Evolutionary conservation across 148 eudicot species (phyloP).

Genomic region (Polygonum aviculare): DNA sequence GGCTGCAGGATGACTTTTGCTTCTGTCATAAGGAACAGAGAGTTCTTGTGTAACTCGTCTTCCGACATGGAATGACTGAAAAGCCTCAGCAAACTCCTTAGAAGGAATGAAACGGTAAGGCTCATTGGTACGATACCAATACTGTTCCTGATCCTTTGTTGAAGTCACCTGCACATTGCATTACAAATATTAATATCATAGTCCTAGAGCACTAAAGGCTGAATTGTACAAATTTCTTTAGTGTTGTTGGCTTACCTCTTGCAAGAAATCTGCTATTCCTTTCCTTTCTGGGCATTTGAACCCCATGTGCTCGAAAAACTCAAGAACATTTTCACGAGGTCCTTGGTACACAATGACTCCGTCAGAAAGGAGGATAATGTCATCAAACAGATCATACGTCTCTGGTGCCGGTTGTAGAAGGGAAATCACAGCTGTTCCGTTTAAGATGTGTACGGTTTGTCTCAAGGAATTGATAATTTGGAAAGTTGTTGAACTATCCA

Average conservation of each 20-base stretch:
- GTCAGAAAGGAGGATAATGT: slow-evolving; percentile 69
- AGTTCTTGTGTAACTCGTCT: slow-evolving; percentile 33
- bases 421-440: slow-evolving; percentile 69
- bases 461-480: slow-evolving; percentile 62
- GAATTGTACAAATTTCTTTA: too few species aligned
- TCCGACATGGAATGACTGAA: slow-evolving; percentile 61
- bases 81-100: slow-evolving; percentile 59
- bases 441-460: slow-evolving; percentile 64
- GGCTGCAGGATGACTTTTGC: slow-evolving; percentile 73
- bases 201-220: neutral
- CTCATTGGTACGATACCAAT: slow-evolving; percentile 42
- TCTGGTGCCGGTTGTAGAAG: slow-evolving; percentile 86
- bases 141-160: slow-evolving; percentile 71
- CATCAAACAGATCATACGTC: slow-evolving; percentile 73
- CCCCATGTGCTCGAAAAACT: slow-evolving; percentile 68
- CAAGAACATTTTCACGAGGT: slow-evolving; percentile 61
- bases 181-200: neutral
- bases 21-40: slow-evolving; percentile 45
- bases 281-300: slow-evolving; percentile 71
- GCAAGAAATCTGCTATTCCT: slow-evolving; percentile 77
- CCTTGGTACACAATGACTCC: slow-evolving; percentile 70
- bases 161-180: slow-evolving; percentile 54
- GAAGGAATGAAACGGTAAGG: slow-evolving; percentile 55
- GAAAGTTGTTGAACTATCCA: slow-evolving; percentile 79
- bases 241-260: slow-evolving; percentile 44